Conservation (phyloP, 148 eudicot genomes). For the Arbutus unedo region DNA sequence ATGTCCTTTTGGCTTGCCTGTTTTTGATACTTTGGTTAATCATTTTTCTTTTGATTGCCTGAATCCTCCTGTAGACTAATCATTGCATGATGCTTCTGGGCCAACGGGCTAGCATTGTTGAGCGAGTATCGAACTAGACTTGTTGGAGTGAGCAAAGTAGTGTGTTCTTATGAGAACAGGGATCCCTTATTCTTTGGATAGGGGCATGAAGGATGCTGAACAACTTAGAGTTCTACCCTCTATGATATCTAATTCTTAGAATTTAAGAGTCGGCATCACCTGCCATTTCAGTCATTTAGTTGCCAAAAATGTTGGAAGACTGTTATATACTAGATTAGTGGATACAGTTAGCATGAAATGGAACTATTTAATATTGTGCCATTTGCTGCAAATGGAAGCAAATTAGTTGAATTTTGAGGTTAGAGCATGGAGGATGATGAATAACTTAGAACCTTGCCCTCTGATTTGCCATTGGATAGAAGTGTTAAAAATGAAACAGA, state of each 20-base stretch:
- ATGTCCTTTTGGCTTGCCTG: no score
- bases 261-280: neutral
- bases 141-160: neutral
- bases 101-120: no score
- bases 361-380: neutral
- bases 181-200: neutral
- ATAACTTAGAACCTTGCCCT: neutral
- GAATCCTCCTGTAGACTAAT: no score
- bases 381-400: no score
- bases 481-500: neutral
- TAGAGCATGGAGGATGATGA: neutral
- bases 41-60: no score
- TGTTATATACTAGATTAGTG: neutral
- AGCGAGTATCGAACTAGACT: no score
- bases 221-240: neutral
- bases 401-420: neutral
- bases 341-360: neutral
- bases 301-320: neutral
- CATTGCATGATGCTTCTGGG: no score
- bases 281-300: neutral
- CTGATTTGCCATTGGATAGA: neutral
- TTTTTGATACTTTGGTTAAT: no score
- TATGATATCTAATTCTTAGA: neutral
- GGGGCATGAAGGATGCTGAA: neutral
- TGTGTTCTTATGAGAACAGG: neutral